Evolutionary conservation across 1,284 basidiomycete genomes (phyloP).

Genomic region (Quambalaria eucalypti): DNA sequence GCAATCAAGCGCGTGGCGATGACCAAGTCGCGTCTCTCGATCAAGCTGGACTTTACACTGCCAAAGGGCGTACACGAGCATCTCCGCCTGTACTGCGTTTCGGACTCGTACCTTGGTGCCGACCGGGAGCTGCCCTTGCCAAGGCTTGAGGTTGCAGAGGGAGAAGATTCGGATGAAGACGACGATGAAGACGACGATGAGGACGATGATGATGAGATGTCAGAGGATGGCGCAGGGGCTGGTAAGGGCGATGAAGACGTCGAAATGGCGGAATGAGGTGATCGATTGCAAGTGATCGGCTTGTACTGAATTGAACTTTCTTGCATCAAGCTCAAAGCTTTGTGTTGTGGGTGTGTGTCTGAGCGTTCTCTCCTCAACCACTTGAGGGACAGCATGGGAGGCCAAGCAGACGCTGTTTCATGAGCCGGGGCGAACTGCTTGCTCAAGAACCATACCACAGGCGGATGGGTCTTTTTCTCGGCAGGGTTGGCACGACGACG

Average conservation of each 20-base stretch:
- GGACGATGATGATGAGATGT: slow-evolving; percentile 13
- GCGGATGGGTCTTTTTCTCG: too few species aligned
- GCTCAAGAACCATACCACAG: too few species aligned
- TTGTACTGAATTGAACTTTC: too few species aligned
- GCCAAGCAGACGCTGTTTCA: too few species aligned
- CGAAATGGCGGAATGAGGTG: background rate
- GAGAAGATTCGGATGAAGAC: slow-evolving; percentile 28
- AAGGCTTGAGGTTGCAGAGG: slow-evolving; percentile 28
- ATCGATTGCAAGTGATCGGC: too few species aligned
- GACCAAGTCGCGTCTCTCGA: slow-evolving; percentile 58
- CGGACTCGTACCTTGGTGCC: slow-evolving; percentile 63
- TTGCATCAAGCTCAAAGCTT: too few species aligned
- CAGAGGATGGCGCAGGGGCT: background rate
- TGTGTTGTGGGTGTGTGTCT: too few species aligned
- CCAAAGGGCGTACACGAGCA: slow-evolving; percentile 59
- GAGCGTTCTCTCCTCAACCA: too few species aligned
- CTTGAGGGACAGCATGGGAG: too few species aligned
- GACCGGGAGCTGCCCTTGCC: slow-evolving; percentile 37
- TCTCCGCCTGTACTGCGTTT: slow-evolving; percentile 84
- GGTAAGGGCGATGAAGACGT: background rate
- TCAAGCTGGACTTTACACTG: slow-evolving; percentile 75
- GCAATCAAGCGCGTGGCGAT: slow-evolving; percentile 94
- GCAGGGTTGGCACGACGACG: too few species aligned
- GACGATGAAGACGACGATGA: slow-evolving; percentile 25
- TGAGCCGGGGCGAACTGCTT: too few species aligned